These are phyloP conservation scores for Vitis hybrid DNA, from an alignment of 177 flowering plant species.

Conservation along the genomic window DNA sequence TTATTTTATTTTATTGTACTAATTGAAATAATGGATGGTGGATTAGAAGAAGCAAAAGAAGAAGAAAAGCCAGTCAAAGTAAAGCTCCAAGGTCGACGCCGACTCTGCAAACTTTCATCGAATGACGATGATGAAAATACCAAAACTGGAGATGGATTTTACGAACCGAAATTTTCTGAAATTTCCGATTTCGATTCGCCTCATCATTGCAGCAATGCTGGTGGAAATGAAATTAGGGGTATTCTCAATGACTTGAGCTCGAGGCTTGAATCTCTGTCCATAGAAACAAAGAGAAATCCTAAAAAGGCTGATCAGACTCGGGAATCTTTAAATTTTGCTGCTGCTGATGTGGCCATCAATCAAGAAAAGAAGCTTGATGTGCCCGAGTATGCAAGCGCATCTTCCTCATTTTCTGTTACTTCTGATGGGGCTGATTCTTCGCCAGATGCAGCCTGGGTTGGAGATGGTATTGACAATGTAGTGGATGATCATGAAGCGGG, in stretches of 20 bases:
- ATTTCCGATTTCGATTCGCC: constrained; percentile 46
- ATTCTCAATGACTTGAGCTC: constrained; percentile 68
- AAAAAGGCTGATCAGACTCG: constrained; percentile 12
- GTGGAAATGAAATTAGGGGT: constrained; percentile 60
- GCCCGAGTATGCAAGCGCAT: constrained; percentile 34
- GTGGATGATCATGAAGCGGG: constrained; percentile 7
- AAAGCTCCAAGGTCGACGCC: constrained; percentile 50
- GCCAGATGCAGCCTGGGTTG: constrained; percentile 15
- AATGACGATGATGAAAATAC: constrained; percentile 6
- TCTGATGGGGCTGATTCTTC: constrained; percentile 26
- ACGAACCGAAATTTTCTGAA: constrained; percentile 19
- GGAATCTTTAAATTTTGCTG: constrained; percentile 11
- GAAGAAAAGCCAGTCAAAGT: constrained; percentile 33
- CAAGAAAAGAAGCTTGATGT: constrained; percentile 13
- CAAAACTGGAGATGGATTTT: neutral
- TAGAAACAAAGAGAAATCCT: constrained; percentile 47
- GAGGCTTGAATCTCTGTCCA: constrained; percentile 62
- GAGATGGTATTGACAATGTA: constrained; percentile 8
- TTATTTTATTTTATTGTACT: too few species aligned
- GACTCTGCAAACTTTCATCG: constrained; percentile 47
- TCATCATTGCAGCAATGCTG: constrained; percentile 14
- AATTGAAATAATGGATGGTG: too few species aligned
- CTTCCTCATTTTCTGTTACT: constrained; percentile 31
- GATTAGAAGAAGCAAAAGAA: constrained; percentile 7
- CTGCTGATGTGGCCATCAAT: constrained; percentile 7